phyloP scores from a whole-genome alignment of 2,329 filamentous ascomycete species.

The Helminthosporium solani region DNA sequence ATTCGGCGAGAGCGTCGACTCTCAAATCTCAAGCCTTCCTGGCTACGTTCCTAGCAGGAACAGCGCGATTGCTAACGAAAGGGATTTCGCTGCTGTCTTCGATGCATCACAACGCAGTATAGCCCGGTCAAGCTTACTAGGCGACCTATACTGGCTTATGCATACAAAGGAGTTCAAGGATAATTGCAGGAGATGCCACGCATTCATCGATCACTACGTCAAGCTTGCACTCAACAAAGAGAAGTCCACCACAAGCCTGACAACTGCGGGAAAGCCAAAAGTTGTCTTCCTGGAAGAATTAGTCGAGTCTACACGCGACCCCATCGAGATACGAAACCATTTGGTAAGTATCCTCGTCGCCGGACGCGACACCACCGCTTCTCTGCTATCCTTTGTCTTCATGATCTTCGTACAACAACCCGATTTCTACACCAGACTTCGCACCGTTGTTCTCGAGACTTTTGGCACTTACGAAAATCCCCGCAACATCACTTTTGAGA shows the following conservation, averaged over 20 bases:
- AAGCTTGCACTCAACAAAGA: conserved; percentile 22
- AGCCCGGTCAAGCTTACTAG: conserved; percentile 23
- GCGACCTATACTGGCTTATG: conserved; percentile 33
- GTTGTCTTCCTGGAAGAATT: conserved; percentile 86
- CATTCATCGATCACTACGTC: conserved; percentile 31
- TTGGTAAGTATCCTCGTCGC: conserved; percentile 79
- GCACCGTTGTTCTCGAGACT: conserved; percentile 37
- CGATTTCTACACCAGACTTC: conserved; percentile 33
- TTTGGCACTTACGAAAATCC: conserved; percentile 46
- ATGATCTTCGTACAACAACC: conserved; percentile 41
- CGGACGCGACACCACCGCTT: conserved; percentile 82
- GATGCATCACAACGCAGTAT: conserved; percentile 21
- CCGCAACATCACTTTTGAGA: conserved; percentile 44
- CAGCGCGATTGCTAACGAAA: conserved; percentile 15
- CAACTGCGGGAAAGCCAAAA: conserved; percentile 19
- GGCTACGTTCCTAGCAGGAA: conserved; percentile 17
- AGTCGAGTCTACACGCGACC: conserved; percentile 68
- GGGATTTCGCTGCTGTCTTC: conserved; percentile 26
- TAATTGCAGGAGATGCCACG: conserved; percentile 29
- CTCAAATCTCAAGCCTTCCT: conserved; percentile 24
- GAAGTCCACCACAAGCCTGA: conserved; percentile 14
- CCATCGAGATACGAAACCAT: conserved; percentile 74
- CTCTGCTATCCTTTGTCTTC: conserved; percentile 74
- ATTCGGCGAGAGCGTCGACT: conserved; percentile 39
- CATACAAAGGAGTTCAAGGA: conserved; percentile 29